Conservation (phyloP, 768 basidiomycete genomes). For the Mycena kentingensis region DNA sequence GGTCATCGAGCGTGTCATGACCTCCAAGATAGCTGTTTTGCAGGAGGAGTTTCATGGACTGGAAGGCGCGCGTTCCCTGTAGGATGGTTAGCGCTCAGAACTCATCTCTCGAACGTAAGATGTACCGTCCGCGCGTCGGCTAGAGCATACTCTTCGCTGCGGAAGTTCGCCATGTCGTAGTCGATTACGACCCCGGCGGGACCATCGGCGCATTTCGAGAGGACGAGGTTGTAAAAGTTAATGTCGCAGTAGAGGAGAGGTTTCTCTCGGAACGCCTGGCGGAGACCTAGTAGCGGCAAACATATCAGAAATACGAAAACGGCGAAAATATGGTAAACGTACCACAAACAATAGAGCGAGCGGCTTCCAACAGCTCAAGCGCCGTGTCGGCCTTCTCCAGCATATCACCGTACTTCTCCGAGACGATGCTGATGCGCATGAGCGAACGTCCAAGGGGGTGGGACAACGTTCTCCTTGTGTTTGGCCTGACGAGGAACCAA, state of each 20-base stretch:
- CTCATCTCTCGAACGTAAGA: no score
- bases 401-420: conserved; percentile 16
- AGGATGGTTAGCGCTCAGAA: not conserved
- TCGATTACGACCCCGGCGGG: conserved; percentile 3
- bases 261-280: conserved; percentile 9
- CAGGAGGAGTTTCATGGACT: conserved; percentile 1
- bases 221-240: conserved; percentile 27
- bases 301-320: not conserved
- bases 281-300: conserved; percentile 22
- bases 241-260: conserved; percentile 32
- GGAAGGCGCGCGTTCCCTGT: conserved; percentile 4
- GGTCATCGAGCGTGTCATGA: conserved; percentile 13
- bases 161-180: conserved; percentile 11
- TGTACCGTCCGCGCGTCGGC: conserved; percentile 7
- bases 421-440: conserved; percentile 16
- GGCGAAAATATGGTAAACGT: not conserved
- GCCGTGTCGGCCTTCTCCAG: conserved; percentile 15
- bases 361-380: conserved; percentile 17
- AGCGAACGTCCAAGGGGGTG: conserved; percentile 13
- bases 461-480: not conserved
- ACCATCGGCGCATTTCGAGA: not conserved
- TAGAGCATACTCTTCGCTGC: no score
- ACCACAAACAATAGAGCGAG: conserved; percentile 24
- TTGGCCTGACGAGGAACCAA: not conserved
- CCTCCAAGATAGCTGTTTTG: not conserved